phyloP scores from a whole-genome alignment of 2,329 filamentous ascomycete species.

The Lithohypha guttulata region DNA sequence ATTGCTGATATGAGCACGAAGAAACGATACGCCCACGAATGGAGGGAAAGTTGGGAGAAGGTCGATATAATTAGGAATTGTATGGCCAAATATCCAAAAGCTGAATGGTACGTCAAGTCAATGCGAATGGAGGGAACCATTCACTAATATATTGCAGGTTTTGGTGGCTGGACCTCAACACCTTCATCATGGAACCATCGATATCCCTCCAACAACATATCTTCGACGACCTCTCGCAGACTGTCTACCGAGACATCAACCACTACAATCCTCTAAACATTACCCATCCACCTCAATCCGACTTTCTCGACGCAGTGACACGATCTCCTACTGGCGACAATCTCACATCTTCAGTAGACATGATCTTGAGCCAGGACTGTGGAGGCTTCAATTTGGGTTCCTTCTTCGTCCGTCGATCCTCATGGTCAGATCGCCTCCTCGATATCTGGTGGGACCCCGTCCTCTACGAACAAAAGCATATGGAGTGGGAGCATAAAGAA shows the following conservation, averaged over 20 bases:
- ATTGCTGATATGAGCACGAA: slow-evolving; percentile 98
- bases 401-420: slow-evolving; percentile 77
- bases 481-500: slow-evolving; percentile 98
- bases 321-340: slow-evolving; percentile 68
- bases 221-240: slow-evolving; percentile 64
- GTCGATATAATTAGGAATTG: slow-evolving; percentile 83
- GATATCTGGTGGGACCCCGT: slow-evolving; percentile 99
- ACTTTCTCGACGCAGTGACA: slow-evolving; percentile 66
- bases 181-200: slow-evolving; percentile 91
- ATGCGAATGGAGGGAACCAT: background rate
- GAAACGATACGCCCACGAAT: slow-evolving; percentile 97
- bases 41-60: slow-evolving; percentile 99
- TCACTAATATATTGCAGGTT: slow-evolving; percentile 52
- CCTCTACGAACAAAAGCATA: slow-evolving; percentile 93
- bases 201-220: slow-evolving; percentile 84
- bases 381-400: slow-evolving; percentile 92
- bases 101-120: slow-evolving; percentile 65
- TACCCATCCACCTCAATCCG: slow-evolving; percentile 62
- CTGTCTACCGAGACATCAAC: slow-evolving; percentile 92
- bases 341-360: slow-evolving; percentile 65
- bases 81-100: slow-evolving; percentile 86
- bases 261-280: slow-evolving; percentile 92
- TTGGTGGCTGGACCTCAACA: slow-evolving; percentile 98
- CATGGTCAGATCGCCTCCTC: slow-evolving; percentile 82
- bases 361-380: slow-evolving; percentile 88